phyloP scores from a whole-genome alignment of 2,329 filamentous ascomycete genomes.

The Zalaria obscura region DNA sequence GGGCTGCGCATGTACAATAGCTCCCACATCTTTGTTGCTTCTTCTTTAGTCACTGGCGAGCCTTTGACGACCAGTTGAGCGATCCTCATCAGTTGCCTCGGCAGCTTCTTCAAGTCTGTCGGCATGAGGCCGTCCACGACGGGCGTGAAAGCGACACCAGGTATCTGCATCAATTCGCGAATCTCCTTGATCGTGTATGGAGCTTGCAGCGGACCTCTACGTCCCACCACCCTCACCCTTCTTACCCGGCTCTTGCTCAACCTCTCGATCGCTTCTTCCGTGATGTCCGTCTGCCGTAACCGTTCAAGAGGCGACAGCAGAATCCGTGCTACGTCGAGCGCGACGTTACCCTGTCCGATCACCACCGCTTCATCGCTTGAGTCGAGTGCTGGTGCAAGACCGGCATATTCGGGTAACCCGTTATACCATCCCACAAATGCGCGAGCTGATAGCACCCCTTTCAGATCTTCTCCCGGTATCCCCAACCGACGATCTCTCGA shows the following conservation, averaged over 20 bases:
- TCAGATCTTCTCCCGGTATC: conserved; percentile 65
- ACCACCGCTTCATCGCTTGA: conserved; percentile 71
- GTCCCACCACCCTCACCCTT: conserved; percentile 73
- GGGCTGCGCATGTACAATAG: conserved; percentile 79
- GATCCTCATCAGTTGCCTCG: conserved; percentile 61
- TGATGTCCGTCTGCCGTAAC: conserved; percentile 74
- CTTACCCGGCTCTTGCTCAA: conserved; percentile 61
- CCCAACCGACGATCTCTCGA: conserved; percentile 66
- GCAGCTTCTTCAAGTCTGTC: conserved; percentile 50
- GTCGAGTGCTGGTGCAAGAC: conserved; percentile 58
- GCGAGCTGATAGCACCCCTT: conserved; percentile 72
- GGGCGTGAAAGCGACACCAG: conserved; percentile 55
- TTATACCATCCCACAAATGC: conserved; percentile 99
- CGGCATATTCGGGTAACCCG: conserved; percentile 68
- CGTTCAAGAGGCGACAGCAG: conserved; percentile 62
- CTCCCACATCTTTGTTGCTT: conserved; percentile 58
- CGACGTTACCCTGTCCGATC: conserved; percentile 92
- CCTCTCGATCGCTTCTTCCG: conserved; percentile 64
- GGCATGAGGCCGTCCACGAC: conserved; percentile 55
- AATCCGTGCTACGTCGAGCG: conserved; percentile 82
- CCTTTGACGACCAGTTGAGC: conserved; percentile 73
- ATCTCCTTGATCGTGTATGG: conserved; percentile 93
- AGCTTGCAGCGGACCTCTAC: conserved; percentile 70
- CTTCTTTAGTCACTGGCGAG: conserved; percentile 35
- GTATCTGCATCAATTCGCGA: conserved; percentile 71